A percentile compares a stretch with the other conserved stretches of the same genome.
Evolutionary conservation across 768 basidiomycete species (phyloP).

Genomic region (Leccinum truebloodii): DNA sequence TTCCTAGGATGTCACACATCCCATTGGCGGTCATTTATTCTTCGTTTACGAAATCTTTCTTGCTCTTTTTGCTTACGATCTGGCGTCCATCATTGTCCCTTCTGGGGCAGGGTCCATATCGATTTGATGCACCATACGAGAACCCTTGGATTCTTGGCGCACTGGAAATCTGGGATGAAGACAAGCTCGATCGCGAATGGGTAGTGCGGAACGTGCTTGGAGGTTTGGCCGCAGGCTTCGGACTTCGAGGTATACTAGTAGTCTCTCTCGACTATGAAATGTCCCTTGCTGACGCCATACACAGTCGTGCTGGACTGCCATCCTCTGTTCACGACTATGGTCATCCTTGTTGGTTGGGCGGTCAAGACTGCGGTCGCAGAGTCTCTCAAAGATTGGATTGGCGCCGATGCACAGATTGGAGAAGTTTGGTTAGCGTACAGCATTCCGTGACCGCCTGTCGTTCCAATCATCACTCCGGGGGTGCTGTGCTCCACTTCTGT

Average conservation of each 20-base stretch:
- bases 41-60: conserved; percentile 79
- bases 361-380: conserved; percentile 64
- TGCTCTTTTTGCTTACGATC: conserved; percentile 79
- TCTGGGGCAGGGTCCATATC: conserved; percentile 22
- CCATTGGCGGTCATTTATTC: conserved; percentile 83
- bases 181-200: conserved; percentile 80
- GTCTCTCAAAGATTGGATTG: conserved; percentile 69
- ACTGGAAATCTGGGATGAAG: conserved; percentile 65
- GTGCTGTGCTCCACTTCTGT: conserved; percentile 7
- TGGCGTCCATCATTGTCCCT: conserved; percentile 56
- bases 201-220: conserved; percentile 80
- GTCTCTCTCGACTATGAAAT: not conserved
- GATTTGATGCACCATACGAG: conserved; percentile 30
- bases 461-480: not conserved
- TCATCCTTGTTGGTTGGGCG: conserved; percentile 73
- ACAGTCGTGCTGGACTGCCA: conserved; percentile 78
- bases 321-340: conserved; percentile 70
- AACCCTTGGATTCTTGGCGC: conserved; percentile 40
- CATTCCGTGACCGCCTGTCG: conserved; percentile 49
- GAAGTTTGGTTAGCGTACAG: conserved; percentile 83
- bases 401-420: conserved; percentile 53
- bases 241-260: conserved; percentile 61
- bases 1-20: conserved; percentile 63
- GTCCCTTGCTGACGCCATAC: not conserved
- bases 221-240: conserved; percentile 87